Evolutionary conservation across 2,329 filamentous ascomycete species (phyloP), one percentile per base, ranked within the genome.

Genomic region (Ophiostoma novo-ulmi): DNA sequence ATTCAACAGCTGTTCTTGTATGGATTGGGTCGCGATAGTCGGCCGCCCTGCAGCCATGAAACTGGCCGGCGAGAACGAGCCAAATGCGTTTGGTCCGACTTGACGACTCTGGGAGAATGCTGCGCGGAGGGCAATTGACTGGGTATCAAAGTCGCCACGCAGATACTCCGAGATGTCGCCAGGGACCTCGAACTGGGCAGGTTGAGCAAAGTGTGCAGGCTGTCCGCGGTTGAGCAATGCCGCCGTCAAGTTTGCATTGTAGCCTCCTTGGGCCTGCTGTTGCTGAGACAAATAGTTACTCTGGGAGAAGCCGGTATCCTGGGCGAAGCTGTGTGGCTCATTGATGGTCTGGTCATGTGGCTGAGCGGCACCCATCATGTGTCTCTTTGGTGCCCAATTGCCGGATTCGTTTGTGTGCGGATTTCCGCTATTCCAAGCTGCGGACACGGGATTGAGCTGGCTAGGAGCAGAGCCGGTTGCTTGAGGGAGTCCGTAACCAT

Each of bases 371-470:
- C 44, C 44, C 44, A n/a, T 48, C 44, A 48, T 20, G 17, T 48
- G 44, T 20, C 44, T 17, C 20, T 48, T 48, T 48, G 44, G 44
- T 48, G 44, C 20, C 44, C 44, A 63, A 11, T n/a, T 38, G 7
- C 31, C 61, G 6, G 31, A 5, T 8, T 22, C 63, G n/a, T 36
- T 65, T 6, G 63, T 22, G 13, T 65, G 63, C 20, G 35, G 36
- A 8, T 20, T 38, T 80, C 67, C 80, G 67, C 68, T 73, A 67
- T 76, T 76, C 84, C 84, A 86, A 3, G 82, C 73, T 73, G 83
- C 81, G 5, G 82, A 82, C 8, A 77, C 79, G 0, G 83, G 81
- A 73, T 85, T 84, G 73, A 82, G 77, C 72, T 83, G 82, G 74
- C 84, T 84, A 6, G 80, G 44, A 58, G 78, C 76, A 73, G 65